Evolutionary conservation across 139 green algal species (phyloP), one percentile per base, ranked within the genome.

Genomic region (Picochlorum sp.): DNA sequence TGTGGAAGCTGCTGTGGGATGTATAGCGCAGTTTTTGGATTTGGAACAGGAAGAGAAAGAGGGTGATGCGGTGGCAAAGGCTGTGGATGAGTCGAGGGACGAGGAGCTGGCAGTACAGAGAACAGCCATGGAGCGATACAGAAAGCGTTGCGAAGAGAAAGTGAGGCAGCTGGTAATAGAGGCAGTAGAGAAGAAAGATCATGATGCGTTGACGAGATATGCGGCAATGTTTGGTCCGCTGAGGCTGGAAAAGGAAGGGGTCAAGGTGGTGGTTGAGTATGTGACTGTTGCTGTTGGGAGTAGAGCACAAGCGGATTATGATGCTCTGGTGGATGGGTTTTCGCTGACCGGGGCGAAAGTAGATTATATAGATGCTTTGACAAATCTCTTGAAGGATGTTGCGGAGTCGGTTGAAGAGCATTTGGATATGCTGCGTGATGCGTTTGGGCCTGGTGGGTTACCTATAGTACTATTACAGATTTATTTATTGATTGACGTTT

Each of bases 361-460:
- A 16, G 79, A 81, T 54, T 96, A 94, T 59, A 59, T 86, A 22
- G 78, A 62, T 3, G 65, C 73, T 3, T 63, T 96, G 33, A 83
- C 77, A 3, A 71, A 71, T 29, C 64, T 95, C 22, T 91, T 96
- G 65, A 82, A 77, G 33, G 85, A 91, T 45, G 70, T 95, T 20
- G 86, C 82, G 20, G 37, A 67, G 10, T 79, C 81, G 6, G 52
- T 95, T n/a, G 83, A 95, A 41, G 74, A 85, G 50, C 87, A 97
- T 63, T 74, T 89, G 41, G 57, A 70, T 2, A 54, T 73, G 7
- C 41, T 97, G 1, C 8, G 37, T 1, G 69, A 83, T 6, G 63
- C 64, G 3, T 97, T 91, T 79, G 88, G 88, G 10, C 31, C 69
- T n/a, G n/a, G n/a, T n/a, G n/a, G n/a, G n/a, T n/a, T n/a, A n/a